Evolutionary conservation across 2,329 filamentous ascomycete species (phyloP).

Genomic region (Aspergillus glaucus): DNA sequence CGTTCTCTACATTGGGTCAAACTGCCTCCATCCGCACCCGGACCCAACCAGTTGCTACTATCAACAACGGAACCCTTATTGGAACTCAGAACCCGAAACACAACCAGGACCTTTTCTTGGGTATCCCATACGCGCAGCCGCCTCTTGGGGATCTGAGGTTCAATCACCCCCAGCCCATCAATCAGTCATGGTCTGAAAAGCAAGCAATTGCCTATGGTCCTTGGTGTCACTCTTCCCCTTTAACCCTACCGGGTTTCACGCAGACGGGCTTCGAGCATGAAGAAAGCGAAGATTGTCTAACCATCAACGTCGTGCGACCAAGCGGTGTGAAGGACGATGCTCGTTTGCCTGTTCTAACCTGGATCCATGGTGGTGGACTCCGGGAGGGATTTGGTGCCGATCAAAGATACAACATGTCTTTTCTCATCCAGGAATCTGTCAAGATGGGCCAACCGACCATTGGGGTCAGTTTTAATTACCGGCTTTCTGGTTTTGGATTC

Average conservation of each 20-base stretch:
- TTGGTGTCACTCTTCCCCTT: not conserved
- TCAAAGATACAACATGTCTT: slow-evolving; percentile 51
- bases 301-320: slow-evolving; percentile 16
- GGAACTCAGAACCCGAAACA: slow-evolving; percentile 7
- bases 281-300: slow-evolving; percentile 17
- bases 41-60: not conserved
- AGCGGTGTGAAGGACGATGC: slow-evolving; percentile 1
- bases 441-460: slow-evolving; percentile 46
- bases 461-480: slow-evolving; percentile 48
- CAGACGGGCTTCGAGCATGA: slow-evolving; percentile 2
- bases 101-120: slow-evolving; percentile 14
- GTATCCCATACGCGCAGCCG: slow-evolving; percentile 13
- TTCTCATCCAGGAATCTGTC: slow-evolving; percentile 49
- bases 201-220: slow-evolving; percentile 5
- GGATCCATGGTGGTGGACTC: slow-evolving; percentile 36
- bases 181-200: slow-evolving; percentile 4
- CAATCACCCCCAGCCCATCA: slow-evolving; percentile 4
- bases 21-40: not conserved
- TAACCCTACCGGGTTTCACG: slow-evolving; percentile 2
- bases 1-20: not conserved
- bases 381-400: slow-evolving; percentile 29
- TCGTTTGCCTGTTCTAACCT: slow-evolving; percentile 13
- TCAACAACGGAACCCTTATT: slow-evolving; percentile 9
- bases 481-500: slow-evolving; percentile 47
- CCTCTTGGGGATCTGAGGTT: slow-evolving; percentile 7